Conservation (phyloP, 768 basidiomycete genomes). For the Psilocybe subaeruginosa region DNA sequence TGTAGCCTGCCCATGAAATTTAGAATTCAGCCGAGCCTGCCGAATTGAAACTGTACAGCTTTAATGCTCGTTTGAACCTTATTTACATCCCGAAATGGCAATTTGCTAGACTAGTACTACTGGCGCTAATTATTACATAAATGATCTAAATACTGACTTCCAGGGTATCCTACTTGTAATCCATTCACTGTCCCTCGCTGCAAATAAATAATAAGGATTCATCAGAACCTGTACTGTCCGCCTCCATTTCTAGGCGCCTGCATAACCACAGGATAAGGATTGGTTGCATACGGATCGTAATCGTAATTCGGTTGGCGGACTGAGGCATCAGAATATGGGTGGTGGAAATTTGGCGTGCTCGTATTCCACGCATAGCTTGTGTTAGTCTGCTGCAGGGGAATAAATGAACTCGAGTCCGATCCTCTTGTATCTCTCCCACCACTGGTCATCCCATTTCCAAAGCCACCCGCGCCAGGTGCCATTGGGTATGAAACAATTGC, state of each 20-base stretch:
- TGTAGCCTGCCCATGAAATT: neutral
- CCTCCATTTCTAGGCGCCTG: neutral
- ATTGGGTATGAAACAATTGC: slow-evolving; percentile 6
- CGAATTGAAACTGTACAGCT: neutral
- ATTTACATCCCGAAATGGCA: neutral
- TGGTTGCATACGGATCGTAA: slow-evolving; percentile 39
- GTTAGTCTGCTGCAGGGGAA: slow-evolving; percentile 68
- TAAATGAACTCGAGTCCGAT: slow-evolving; percentile 69
- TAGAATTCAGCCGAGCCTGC: neutral
- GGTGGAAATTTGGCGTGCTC: slow-evolving; percentile 49
- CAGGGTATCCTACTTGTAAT: no score
- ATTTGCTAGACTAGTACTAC: neutral
- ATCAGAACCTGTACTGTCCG: slow-evolving; percentile 1
- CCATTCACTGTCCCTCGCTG: no score
- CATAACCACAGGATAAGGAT: neutral
- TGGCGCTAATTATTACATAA: no score
- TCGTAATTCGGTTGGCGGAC: slow-evolving; percentile 17
- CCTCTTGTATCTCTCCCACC: neutral
- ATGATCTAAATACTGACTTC: no score
- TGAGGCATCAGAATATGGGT: slow-evolving; percentile 36
- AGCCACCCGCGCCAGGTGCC: slow-evolving; percentile 8
- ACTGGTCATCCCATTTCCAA: neutral
- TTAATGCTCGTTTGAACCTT: neutral
- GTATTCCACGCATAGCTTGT: slow-evolving; percentile 58
- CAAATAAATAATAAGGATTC: neutral